These are phyloP conservation scores for Penicillium sp. DNA, from an alignment of 2,329 filamentous ascomycete species.

Conservation along the genomic window DNA sequence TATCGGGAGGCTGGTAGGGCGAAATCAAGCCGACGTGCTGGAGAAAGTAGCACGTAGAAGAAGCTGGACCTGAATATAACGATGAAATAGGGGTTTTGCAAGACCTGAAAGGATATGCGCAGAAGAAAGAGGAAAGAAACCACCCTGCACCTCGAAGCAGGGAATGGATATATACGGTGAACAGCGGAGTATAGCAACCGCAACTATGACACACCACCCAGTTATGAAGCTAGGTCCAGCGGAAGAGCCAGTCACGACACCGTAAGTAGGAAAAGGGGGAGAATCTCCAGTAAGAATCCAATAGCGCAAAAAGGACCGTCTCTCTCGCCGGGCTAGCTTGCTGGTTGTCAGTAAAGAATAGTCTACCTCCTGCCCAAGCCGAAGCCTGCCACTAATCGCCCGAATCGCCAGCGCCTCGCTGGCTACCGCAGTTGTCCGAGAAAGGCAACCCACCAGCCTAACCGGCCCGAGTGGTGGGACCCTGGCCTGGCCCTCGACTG, in stretches of 20 bases:
- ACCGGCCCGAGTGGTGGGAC: slow-evolving; percentile 3
- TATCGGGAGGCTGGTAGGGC: slow-evolving; percentile 32
- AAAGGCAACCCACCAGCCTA: slow-evolving; percentile 15
- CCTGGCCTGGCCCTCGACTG: not conserved
- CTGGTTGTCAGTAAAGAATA: not conserved
- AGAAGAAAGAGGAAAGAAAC: slow-evolving; percentile 9
- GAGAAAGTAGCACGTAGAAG: slow-evolving; percentile 1
- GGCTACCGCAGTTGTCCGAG: slow-evolving; percentile 17
- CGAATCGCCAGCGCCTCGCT: not conserved
- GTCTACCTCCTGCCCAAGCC: slow-evolving; percentile 21
- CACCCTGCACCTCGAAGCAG: slow-evolving; percentile 3
- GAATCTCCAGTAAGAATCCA: slow-evolving; percentile 10
- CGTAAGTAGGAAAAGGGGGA: not conserved
- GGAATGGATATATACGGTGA: slow-evolving; percentile 26
- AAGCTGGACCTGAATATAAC: not conserved
- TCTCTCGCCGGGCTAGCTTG: not conserved
- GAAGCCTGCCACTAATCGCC: slow-evolving; percentile 5
- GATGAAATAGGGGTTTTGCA: not conserved
- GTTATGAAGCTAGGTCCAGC: slow-evolving; percentile 6
- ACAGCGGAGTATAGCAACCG: slow-evolving; percentile 17
- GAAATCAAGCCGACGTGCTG: slow-evolving; percentile 15
- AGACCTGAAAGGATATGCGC: slow-evolving; percentile 1
- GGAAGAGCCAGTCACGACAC: slow-evolving; percentile 18
- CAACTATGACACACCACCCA: slow-evolving; percentile 23
- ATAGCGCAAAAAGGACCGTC: not conserved